Evolutionary conservation across 257 asterid genomes (phyloP).

Genomic region (Plantago ovata): DNA sequence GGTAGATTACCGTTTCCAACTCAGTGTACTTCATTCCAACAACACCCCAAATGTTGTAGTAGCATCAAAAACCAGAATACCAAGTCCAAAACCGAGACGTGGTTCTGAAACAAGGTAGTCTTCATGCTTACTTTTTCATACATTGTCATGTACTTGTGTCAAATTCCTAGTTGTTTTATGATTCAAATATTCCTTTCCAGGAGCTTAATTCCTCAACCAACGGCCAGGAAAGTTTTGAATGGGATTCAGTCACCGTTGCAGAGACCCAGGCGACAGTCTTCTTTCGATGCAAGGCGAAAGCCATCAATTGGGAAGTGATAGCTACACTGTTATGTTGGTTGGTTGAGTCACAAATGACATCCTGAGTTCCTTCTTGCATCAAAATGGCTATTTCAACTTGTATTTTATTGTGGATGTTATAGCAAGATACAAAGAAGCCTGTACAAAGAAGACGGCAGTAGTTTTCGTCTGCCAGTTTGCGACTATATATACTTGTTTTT

Average conservation of each 20-base stretch:
- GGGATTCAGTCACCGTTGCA: slow-evolving; percentile 32
- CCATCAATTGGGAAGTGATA: slow-evolving; percentile 41
- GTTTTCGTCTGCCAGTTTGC: too few relatives aligned
- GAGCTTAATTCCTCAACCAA: slow-evolving; percentile 65
- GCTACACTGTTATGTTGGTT: background rate
- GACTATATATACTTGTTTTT: too few relatives aligned
- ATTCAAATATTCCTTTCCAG: slow-evolving; percentile 21
- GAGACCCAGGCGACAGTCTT: slow-evolving; percentile 37
- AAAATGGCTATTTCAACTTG: too few relatives aligned
- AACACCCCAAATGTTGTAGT: slow-evolving; percentile 28
- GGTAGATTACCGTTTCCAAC: slow-evolving; percentile 43
- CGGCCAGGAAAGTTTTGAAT: slow-evolving; percentile 40
- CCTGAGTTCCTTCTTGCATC: background rate
- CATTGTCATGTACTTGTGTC: background rate
- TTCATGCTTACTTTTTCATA: background rate
- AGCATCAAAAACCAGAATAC: slow-evolving; percentile 44
- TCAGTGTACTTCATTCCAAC: slow-evolving; percentile 32
- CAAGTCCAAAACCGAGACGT: slow-evolving; percentile 45
- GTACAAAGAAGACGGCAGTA: too few relatives aligned
- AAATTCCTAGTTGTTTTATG: background rate
- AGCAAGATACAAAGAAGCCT: too few relatives aligned
- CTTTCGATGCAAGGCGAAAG: slow-evolving; percentile 41
- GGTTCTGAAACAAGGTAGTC: slow-evolving; percentile 50
- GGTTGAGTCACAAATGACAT: background rate
- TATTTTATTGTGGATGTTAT: too few relatives aligned